Evolutionary conservation across 208 protist genomes (phyloP).

Genomic region (Leishmania guyanensis): DNA sequence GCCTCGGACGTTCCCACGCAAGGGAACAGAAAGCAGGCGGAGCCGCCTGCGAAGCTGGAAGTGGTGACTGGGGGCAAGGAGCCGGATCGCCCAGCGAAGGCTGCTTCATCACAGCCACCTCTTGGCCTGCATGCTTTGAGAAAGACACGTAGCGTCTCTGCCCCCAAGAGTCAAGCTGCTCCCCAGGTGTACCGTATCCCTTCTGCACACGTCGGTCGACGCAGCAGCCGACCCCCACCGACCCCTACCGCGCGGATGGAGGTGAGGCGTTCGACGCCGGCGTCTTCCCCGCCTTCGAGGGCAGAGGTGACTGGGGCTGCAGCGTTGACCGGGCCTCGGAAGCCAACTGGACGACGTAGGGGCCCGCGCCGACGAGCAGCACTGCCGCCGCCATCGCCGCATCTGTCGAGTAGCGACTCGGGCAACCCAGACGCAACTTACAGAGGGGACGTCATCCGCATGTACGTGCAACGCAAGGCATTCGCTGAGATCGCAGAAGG

Average conservation of each 20-base stretch:
- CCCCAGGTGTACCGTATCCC: neutral
- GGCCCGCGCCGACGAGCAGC: neutral
- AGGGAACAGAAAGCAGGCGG: neutral
- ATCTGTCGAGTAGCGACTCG: neutral
- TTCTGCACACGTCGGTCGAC: neutral
- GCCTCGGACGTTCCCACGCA: neutral
- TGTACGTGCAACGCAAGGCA: constrained; percentile 24
- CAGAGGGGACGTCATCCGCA: constrained; percentile 6
- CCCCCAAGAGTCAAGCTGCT: neutral
- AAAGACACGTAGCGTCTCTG: neutral
- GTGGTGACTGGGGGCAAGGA: neutral
- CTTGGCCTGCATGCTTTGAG: neutral
- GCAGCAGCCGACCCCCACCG: neutral
- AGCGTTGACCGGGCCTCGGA: neutral
- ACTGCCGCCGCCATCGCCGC: neutral
- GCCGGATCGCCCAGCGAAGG: neutral
- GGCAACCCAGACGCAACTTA: neutral
- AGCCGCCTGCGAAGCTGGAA: neutral
- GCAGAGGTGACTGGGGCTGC: neutral
- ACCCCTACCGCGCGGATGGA: neutral
- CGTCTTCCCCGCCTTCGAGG: neutral
- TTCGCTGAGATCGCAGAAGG: constrained; percentile 26
- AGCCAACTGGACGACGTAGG: neutral
- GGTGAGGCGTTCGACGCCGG: neutral
- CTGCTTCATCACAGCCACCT: neutral